Evolutionary conservation across 1,284 basidiomycete genomes (phyloP), one percentile per base, ranked within the genome.

Genomic region (Trametes hirsuta): DNA sequence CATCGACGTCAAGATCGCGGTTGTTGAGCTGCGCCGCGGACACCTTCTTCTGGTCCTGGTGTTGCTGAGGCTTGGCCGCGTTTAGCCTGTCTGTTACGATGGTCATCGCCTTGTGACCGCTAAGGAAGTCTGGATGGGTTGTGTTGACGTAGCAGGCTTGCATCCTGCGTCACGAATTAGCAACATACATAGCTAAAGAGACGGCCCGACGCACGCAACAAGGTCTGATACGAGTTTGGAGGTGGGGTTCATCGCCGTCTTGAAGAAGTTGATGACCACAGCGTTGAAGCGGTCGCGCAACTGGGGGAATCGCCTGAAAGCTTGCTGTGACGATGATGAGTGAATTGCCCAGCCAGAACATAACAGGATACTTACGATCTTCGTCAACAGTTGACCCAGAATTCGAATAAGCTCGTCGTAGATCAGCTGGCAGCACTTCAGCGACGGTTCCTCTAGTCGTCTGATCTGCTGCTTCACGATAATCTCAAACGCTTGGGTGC

Each of bases 391-490:
- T 71, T 98, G 95, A 15, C 91, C 88, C 41, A 98, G 84, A 67
- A 99, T 99, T 50, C 97, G 88, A 70, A 97, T 97, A 47, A 99
- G 84, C 74, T 98, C 97, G 71, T 98, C 97, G 69, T 98, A 98
- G 1, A 98, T 92, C 55, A 98, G 82, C 66, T 95, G 88, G 69
- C 93, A 96, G 72, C 97, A 98, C 73, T 96, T 96, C 69, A 98
- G 77, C 62, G 86, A 83, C 4, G 97, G 97, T 12, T 98, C 97
- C 72, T 98, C 97, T 53, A 99, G 79, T 48, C 97, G 86, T 76
- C 95, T 92, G 75, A 99, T 99, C 76, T 99, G 97, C 74, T 98
- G 94, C 81, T 98, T 99, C 69, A 98, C 94, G 69, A 98, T 98
- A 61, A 96, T 92, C 74, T 98, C 96, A 68, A 98, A 98, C 1